Percentiles rank a stretch among this genome's conserved stretches.
Evolutionary conservation across 306 rosid genomes (phyloP).

Genomic region (Glycine soja): DNA sequence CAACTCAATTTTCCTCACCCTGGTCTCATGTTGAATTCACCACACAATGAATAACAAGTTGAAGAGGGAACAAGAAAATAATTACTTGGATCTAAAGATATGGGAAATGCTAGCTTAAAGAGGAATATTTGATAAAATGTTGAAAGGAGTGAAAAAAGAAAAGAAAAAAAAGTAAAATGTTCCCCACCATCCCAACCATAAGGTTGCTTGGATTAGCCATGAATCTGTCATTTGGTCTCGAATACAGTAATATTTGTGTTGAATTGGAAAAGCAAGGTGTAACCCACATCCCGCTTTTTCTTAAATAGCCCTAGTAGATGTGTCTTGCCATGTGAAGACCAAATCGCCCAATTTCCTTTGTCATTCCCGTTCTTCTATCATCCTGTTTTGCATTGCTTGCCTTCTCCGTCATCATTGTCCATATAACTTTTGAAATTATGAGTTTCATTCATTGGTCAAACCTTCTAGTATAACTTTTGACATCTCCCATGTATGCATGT

Average conservation of each 20-base stretch:
- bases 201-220: constrained; percentile 57
- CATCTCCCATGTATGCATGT: constrained; percentile 48
- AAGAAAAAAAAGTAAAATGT: constrained; percentile 55
- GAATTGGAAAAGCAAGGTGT: constrained; percentile 48
- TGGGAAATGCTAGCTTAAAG: constrained; percentile 40
- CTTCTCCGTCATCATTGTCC: constrained; percentile 48
- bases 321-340: constrained; percentile 55
- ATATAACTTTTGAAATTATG: constrained; percentile 1
- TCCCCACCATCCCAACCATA: constrained; percentile 72
- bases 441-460: constrained; percentile 54
- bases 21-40: constrained; percentile 22
- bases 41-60: neutral
- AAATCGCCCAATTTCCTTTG: constrained; percentile 38
- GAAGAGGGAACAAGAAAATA: constrained; percentile 41
- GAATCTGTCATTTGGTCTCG: constrained; percentile 61
- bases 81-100: constrained; percentile 60
- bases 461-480: constrained; percentile 43
- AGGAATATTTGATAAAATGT: constrained; percentile 21
- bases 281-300: constrained; percentile 51
- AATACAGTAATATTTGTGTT: constrained; percentile 42
- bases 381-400: constrained; percentile 50
- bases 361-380: constrained; percentile 31
- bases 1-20: constrained; percentile 32
- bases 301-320: constrained; percentile 32
- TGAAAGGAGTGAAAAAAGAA: constrained; percentile 42